Base-by-base conservation (phyloP, 2,329 filamentous ascomycete genomes). In the Colletotrichum costaricense region DNA sequence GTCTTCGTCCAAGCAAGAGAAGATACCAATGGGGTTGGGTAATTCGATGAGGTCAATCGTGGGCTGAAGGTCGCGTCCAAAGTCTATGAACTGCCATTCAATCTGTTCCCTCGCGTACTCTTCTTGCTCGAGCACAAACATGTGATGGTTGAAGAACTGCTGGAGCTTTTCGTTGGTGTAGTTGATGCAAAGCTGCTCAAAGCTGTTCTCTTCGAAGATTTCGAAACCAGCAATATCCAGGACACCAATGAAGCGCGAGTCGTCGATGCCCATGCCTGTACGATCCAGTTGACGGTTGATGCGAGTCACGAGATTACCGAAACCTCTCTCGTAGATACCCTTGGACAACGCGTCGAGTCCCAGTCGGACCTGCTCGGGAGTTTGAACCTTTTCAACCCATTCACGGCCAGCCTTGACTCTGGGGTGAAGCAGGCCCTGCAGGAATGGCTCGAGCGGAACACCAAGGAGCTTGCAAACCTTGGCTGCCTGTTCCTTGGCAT, bases 31-130 rank as follows among this genome's bases (percentile, higher is more conserved):
- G 0, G 97, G 97, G 77, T 99, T 99, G 0, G 97, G 90, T 42
- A 99, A 83, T 83, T 99, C 97, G 75, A 99, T 99, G 57, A 99
- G 88, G 79, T 99, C 97, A 77, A 99, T 99, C 0, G 97, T 99
- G 0, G 97, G 97, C 81, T 99, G 97, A 30, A 99, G 87, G 80
- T 99, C 97, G 74, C 95, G 95, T 22, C 97, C 97, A 80, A 99
- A 99, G 82, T 99, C 97, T 80, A 99, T 99, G 81, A 99, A 99
- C 80, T 98, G 95, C 97, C 97, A 99, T 84, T 99, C 97, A 77
- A 99, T 99, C 82, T 98, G 94, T 81, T 99, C 97, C 60, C 96
- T 89, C 9, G 97, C 95, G 82, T 99, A 99, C 82, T 99, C 97
- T 82, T 99, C 97, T 80, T 99, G 97, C 81, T 99, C 97, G 8